Evolutionary conservation across 75 land plant species (phyloP), one percentile per base, ranked within the genome.

Genomic region (Picea sitchensis): DNA sequence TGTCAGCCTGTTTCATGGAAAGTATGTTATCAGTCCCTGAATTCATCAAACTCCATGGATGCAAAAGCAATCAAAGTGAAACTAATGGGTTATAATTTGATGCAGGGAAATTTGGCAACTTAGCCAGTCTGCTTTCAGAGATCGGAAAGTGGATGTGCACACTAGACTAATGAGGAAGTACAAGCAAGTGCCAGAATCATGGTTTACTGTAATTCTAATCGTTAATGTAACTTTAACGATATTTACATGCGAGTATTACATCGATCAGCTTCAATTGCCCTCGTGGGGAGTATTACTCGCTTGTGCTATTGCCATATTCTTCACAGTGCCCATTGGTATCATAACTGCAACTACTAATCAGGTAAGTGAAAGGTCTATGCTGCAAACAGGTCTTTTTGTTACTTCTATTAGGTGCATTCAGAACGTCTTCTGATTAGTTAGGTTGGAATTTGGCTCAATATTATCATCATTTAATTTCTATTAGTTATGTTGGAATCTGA

Each of bases 251-350:
- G 54, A 51, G 80, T 32, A 36, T 71, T 59, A 59, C 75, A 57
- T 82, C 38, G 51, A 85, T 78, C 54, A 47, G 67, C 23, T 84
- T 38, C 86, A 84, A 51, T 73, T 84, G 44, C 84, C 84, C 21
- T 84, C 84, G 86, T 84, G 86, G 86, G 86, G 86, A 31, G 65
- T 81, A n/a, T 73, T 84, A 17, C 58, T 84, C 12, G 86, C 85
- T 13, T 77, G 80, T 47, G 86, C 62, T 15, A 65, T 84, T 17
- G 86, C 86, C 3, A 54, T 41, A 13, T 32, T 82, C 18, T 77
- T 84, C 80, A 84, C 85, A 9, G 76, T 84, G 4, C 86, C 86
- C 32, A 84, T 84, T 77, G 86, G 86, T 17, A 62, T 84, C 47
- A 81, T 84, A 31, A 61, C 80, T 7, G 86, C 86, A 34, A 84